Evolutionary conservation across 768 basidiomycete genomes (phyloP).

Genomic region (Russula vinacea): DNA sequence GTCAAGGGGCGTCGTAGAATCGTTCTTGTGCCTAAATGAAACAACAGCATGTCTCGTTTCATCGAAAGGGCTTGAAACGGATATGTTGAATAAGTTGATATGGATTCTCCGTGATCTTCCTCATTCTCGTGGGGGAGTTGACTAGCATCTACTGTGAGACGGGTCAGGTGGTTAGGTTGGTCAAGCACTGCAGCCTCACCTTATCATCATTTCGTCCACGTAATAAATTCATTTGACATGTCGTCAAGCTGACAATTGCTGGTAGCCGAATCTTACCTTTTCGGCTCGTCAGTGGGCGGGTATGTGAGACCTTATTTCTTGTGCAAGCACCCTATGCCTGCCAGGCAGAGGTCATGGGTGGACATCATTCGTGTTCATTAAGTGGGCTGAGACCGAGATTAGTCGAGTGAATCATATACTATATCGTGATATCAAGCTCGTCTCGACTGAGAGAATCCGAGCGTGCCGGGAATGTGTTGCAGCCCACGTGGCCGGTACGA

Average conservation of each 20-base stretch:
- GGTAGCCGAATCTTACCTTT: not conserved
- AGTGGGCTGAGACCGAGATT: not conserved
- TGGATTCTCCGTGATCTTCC: not conserved
- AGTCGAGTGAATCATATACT: not conserved
- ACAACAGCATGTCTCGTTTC: not conserved
- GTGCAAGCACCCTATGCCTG: not conserved
- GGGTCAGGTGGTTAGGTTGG: not conserved
- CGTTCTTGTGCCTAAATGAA: not conserved
- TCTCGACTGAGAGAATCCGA: constrained; percentile 11
- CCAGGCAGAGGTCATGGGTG: not conserved
- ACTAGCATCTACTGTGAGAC: not conserved
- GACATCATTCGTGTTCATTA: not conserved
- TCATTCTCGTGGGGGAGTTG: not conserved
- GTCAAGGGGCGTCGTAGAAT: not conserved
- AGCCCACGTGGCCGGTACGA: constrained; percentile 13
- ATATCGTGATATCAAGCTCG: not conserved
- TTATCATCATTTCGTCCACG: not conserved
- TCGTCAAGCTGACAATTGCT: not conserved
- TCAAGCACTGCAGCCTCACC: not conserved
- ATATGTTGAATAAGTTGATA: not conserved
- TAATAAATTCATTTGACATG: not conserved
- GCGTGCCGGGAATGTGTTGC: constrained; percentile 6
- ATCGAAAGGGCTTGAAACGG: not conserved
- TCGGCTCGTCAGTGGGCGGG: not conserved
- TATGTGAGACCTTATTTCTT: not conserved